Evolutionary conservation across 768 basidiomycete species (phyloP).

Genomic region (Amanita muscaria): DNA sequence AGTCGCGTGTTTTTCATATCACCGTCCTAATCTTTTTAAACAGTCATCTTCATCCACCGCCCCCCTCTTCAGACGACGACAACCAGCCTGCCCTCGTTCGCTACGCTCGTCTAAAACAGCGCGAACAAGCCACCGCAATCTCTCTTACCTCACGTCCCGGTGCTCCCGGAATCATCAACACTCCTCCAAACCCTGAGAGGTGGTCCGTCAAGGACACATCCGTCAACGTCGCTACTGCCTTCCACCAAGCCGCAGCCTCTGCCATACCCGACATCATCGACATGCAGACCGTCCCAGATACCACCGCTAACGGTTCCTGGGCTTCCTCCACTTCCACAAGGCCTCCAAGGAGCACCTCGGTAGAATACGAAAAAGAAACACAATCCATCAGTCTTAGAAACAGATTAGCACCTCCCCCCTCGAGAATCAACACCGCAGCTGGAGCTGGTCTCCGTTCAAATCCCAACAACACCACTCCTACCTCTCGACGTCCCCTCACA

Average conservation of each 20-base stretch:
- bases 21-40: constrained; percentile 13
- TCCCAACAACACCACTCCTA: constrained; percentile 14
- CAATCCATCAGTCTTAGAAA: constrained; percentile 40
- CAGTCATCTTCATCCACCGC: constrained; percentile 45
- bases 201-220: constrained; percentile 77
- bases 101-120: constrained; percentile 36
- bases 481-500: constrained; percentile 46
- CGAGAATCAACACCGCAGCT: constrained; percentile 24
- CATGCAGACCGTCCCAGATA: constrained; percentile 22
- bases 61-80: constrained; percentile 29
- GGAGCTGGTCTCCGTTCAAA: constrained; percentile 16
- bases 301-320: constrained; percentile 45
- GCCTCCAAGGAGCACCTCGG: constrained; percentile 65
- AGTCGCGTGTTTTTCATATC: constrained; percentile 12
- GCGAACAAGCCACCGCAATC: constrained; percentile 23
- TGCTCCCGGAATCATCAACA: constrained; percentile 34
- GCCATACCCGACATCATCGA: constrained; percentile 13
- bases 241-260: constrained; percentile 55
- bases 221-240: constrained; percentile 79
- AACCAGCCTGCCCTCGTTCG: constrained; percentile 31
- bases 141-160: constrained; percentile 22
- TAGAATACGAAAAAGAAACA: constrained; percentile 67
- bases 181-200: constrained; percentile 53
- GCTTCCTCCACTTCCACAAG: constrained; percentile 51
- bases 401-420: constrained; percentile 57